A percentile compares a stretch with the other conserved stretches of the same genome.
Conservation (phyloP, 257 asterid genomes). For the Lantana camara region DNA sequence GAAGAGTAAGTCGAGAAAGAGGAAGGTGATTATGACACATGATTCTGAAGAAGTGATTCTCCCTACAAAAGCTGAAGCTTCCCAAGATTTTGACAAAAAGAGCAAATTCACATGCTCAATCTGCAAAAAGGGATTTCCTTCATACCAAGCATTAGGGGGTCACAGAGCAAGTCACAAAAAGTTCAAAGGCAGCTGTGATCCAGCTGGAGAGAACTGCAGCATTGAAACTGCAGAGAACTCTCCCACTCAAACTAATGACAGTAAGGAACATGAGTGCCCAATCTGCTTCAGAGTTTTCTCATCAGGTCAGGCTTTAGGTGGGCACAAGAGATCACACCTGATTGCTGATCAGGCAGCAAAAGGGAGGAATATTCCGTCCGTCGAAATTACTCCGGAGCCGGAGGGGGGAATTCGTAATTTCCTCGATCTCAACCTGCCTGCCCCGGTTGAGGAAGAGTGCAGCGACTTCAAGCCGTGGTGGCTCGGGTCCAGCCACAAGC, state of each 20-base stretch:
- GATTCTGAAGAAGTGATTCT: slow-evolving; percentile 1
- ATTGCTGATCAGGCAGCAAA: slow-evolving; percentile 37
- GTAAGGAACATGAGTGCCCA: slow-evolving; percentile 68
- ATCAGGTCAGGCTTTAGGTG: slow-evolving; percentile 91
- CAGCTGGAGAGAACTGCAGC: slow-evolving; percentile 44
- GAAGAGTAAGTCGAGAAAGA: slow-evolving; percentile 43
- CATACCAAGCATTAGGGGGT: slow-evolving; percentile 93
- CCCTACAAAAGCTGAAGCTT: not conserved
- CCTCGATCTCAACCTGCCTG: slow-evolving; percentile 92
- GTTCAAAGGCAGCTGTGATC: slow-evolving; percentile 63
- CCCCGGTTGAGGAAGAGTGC: slow-evolving; percentile 77
- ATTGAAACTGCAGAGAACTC: slow-evolving; percentile 37
- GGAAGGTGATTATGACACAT: slow-evolving; percentile 32
- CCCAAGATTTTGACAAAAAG: slow-evolving; percentile 29
- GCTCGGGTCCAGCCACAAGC: slow-evolving; percentile 47
- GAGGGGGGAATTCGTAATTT: slow-evolving; percentile 50
- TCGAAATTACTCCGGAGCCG: slow-evolving; percentile 24
- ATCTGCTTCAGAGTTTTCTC: slow-evolving; percentile 71
- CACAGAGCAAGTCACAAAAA: slow-evolving; percentile 92
- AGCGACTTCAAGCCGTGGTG: slow-evolving; percentile 64
- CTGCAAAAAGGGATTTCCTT: slow-evolving; percentile 68
- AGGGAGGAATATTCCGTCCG: slow-evolving; percentile 18
- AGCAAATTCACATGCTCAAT: slow-evolving; percentile 62
- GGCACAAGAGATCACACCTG: slow-evolving; percentile 86
- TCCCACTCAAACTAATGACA: slow-evolving; percentile 23